Percentiles rank a stretch among this genome's conserved stretches.
These are phyloP conservation scores for Backusella psychrophila DNA, from an alignment of 192 early-diverging fungal genomes.

Conservation along the genomic window DNA sequence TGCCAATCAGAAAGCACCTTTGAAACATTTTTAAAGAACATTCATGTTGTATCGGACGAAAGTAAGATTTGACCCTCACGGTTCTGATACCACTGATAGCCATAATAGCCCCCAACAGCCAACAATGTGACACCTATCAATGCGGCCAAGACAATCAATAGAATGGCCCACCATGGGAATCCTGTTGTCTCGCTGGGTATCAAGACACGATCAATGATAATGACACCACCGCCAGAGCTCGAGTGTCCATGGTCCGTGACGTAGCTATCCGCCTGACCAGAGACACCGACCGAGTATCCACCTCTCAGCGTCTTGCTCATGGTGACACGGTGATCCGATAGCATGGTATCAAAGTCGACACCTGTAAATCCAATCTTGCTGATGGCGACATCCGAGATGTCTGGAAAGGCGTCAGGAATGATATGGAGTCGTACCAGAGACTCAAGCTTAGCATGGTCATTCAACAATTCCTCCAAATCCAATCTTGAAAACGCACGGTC, in stretches of 20 bases:
- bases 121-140: neutral
- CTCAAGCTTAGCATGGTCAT: slow-evolving; percentile 42
- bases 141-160: slow-evolving; percentile 10
- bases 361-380: neutral
- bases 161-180: slow-evolving; percentile 24
- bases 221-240: slow-evolving; percentile 30
- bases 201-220: slow-evolving; percentile 27
- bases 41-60: neutral
- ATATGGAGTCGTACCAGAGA: slow-evolving; percentile 62
- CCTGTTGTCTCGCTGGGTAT: slow-evolving; percentile 3
- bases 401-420: slow-evolving; percentile 40
- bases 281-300: slow-evolving; percentile 12
- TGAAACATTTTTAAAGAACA: neutral
- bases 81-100: slow-evolving; percentile 17
- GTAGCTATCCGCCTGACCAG: neutral
- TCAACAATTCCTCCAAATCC: slow-evolving; percentile 24
- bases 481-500: slow-evolving; percentile 47
- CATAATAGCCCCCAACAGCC: slow-evolving; percentile 10
- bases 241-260: slow-evolving; percentile 17
- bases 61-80: neutral
- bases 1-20: neutral
- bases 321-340: slow-evolving; percentile 2
- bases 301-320: neutral
- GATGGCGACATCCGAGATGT: neutral
- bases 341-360: slow-evolving; percentile 12